phyloP scores from a whole-genome alignment of 306 rosid species.

The Cucurbita maxima region DNA sequence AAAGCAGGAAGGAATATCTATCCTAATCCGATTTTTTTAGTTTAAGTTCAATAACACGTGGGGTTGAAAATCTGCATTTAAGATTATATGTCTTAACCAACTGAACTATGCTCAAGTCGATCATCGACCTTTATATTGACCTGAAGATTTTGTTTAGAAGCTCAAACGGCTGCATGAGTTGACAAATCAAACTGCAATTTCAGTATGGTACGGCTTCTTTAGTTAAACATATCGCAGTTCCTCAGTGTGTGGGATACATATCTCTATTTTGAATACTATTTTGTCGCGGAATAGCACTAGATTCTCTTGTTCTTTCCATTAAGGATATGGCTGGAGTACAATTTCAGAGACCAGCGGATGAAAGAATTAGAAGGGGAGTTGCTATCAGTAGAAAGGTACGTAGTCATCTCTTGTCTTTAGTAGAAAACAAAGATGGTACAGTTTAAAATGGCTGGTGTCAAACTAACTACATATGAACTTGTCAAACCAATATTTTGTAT shows the following conservation, averaged over 20 bases:
- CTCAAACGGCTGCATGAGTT: background rate
- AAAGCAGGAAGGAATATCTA: background rate
- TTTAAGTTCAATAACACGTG: background rate
- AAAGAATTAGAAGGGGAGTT: background rate
- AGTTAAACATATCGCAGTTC: slow-evolving; percentile 3
- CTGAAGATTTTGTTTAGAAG: background rate
- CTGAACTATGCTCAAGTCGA: background rate
- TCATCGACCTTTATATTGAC: background rate
- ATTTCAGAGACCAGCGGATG: background rate
- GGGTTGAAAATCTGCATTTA: too few relatives aligned
- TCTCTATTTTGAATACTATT: background rate
- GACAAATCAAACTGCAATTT: slow-evolving; percentile 1
- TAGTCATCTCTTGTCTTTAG: background rate
- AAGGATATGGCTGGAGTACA: background rate
- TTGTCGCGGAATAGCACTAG: background rate
- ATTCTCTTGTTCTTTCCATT: background rate
- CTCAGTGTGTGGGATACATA: background rate
- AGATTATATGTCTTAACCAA: too few relatives aligned
- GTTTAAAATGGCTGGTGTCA: background rate
- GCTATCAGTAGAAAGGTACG: background rate
- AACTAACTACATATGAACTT: background rate
- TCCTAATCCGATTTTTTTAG: too few relatives aligned
- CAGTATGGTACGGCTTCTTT: slow-evolving; percentile 8
- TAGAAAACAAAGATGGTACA: background rate
- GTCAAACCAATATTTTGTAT: too few relatives aligned